These are phyloP conservation scores for Magnusiomyces suaveolens DNA, from an alignment of 1,139 yeast genomes.

Conservation along the genomic window DNA sequence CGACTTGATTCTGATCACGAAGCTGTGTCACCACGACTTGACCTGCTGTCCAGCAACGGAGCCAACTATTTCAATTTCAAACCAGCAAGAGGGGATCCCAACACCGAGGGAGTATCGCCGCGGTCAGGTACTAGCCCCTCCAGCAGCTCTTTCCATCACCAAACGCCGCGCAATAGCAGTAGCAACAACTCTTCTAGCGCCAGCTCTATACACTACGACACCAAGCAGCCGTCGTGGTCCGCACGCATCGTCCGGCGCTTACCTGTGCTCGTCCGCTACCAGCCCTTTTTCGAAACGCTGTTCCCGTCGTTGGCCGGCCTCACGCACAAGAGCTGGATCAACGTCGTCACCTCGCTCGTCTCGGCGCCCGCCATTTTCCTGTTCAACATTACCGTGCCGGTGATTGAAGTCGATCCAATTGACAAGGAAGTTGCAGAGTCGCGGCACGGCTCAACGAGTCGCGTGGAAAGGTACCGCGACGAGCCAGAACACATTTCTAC, in stretches of 20 bases:
- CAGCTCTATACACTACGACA: background rate
- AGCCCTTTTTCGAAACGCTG: constrained; percentile 12
- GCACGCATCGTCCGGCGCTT: background rate
- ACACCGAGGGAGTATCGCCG: too few relatives aligned
- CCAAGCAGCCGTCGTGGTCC: too few relatives aligned
- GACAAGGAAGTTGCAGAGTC: constrained; percentile 9
- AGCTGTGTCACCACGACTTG: too few relatives aligned
- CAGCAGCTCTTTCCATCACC: too few relatives aligned
- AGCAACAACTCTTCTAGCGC: background rate
- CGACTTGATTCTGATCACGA: background rate
- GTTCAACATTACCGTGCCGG: constrained; percentile 44
- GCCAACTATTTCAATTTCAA: background rate
- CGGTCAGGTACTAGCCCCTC: too few relatives aligned
- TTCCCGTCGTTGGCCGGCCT: constrained; percentile 25
- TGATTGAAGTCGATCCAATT: constrained; percentile 27
- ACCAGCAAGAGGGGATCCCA: too few relatives aligned
- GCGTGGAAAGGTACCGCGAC: background rate
- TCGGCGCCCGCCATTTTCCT: constrained; percentile 39
- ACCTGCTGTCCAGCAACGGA: background rate
- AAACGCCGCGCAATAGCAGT: background rate
- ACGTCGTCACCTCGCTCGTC: constrained; percentile 28
- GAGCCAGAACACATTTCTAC: background rate
- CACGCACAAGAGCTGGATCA: constrained; percentile 20
- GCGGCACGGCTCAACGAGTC: background rate
- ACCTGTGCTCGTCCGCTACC: background rate